These are phyloP conservation scores for Chytridium lagenaria DNA, from an alignment of 371 early-diverging fungal species.

Conservation along the genomic window DNA sequence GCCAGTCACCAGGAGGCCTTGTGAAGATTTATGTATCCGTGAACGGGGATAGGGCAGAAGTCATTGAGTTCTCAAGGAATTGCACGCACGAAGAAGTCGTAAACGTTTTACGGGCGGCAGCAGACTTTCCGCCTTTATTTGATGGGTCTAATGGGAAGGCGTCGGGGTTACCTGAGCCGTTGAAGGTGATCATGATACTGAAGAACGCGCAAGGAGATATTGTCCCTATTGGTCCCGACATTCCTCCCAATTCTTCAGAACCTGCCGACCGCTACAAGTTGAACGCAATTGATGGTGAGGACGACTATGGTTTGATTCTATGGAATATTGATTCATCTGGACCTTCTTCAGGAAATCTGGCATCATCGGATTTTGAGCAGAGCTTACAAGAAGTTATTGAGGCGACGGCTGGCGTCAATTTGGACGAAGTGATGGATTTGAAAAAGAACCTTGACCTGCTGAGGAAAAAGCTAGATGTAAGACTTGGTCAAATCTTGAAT, in stretches of 20 bases:
- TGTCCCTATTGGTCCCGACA: constrained; percentile 32
- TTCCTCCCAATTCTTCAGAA: constrained; percentile 26
- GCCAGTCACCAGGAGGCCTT: too few species aligned
- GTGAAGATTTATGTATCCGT: background rate
- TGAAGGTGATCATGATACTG: constrained; percentile 20
- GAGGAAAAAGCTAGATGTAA: constrained; percentile 31
- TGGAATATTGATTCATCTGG: too few species aligned
- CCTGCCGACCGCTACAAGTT: constrained; percentile 19
- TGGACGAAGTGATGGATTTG: constrained; percentile 26
- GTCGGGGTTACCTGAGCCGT: background rate
- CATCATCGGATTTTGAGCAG: constrained; percentile 16
- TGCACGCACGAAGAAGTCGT: constrained; percentile 35
- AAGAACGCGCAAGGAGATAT: constrained; percentile 9
- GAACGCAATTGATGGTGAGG: constrained; percentile 26
- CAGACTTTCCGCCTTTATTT: constrained; percentile 27
- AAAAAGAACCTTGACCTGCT: constrained; percentile 17
- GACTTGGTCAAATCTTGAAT: background rate
- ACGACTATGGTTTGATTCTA: too few species aligned
- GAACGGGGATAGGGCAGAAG: constrained; percentile 21
- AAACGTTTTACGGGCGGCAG: constrained; percentile 34
- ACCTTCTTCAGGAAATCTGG: background rate
- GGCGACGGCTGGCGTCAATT: constrained; percentile 7
- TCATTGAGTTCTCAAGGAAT: constrained; percentile 26
- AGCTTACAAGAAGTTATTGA: constrained; percentile 12
- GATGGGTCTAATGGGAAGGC: background rate